Evolutionary conservation across 352 stramenopile species (phyloP).

Genomic region (Pythium oligandrum): DNA sequence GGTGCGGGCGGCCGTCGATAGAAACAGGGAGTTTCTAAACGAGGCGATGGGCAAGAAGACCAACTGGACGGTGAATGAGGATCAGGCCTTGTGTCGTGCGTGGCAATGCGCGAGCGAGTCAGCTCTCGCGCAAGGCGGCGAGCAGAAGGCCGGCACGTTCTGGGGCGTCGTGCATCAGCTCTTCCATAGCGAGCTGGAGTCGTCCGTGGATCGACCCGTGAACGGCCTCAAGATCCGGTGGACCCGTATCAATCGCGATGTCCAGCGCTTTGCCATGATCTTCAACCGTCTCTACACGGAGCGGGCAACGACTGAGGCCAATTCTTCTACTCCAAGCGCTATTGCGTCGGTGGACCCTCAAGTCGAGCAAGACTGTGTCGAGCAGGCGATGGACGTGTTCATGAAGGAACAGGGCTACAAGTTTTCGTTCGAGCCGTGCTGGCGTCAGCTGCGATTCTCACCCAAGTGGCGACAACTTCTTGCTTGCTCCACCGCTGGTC

Average conservation of each 20-base stretch:
- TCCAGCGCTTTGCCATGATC: constrained; percentile 60
- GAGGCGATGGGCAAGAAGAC: constrained; percentile 67
- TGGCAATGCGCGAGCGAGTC: constrained; percentile 59
- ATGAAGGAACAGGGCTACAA: constrained; percentile 43
- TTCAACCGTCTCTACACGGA: constrained; percentile 33
- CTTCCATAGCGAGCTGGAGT: constrained; percentile 64
- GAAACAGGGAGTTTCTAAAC: constrained; percentile 54
- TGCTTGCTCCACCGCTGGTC: constrained; percentile 28
- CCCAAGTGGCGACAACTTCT: constrained; percentile 63
- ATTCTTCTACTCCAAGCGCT: constrained; percentile 2
- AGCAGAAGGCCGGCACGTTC: constrained; percentile 59
- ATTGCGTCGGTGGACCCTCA: constrained; percentile 8
- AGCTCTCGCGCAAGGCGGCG: constrained; percentile 24
- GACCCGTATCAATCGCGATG: constrained; percentile 77
- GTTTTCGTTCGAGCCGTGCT: constrained; percentile 69
- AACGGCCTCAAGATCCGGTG: constrained; percentile 79
- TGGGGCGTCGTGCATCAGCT: constrained; percentile 58
- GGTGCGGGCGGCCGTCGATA: constrained; percentile 9
- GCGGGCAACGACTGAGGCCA: constrained; percentile 2
- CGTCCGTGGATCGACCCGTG: constrained; percentile 50
- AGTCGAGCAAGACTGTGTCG: constrained; percentile 44
- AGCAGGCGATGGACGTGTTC: constrained; percentile 50
- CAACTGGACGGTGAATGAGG: constrained; percentile 61
- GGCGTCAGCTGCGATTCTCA: constrained; percentile 59
- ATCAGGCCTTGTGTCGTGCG: constrained; percentile 62